Base-by-base conservation (phyloP, 2,329 filamentous ascomycete genomes). In the Gnomoniopsis sp. region DNA sequence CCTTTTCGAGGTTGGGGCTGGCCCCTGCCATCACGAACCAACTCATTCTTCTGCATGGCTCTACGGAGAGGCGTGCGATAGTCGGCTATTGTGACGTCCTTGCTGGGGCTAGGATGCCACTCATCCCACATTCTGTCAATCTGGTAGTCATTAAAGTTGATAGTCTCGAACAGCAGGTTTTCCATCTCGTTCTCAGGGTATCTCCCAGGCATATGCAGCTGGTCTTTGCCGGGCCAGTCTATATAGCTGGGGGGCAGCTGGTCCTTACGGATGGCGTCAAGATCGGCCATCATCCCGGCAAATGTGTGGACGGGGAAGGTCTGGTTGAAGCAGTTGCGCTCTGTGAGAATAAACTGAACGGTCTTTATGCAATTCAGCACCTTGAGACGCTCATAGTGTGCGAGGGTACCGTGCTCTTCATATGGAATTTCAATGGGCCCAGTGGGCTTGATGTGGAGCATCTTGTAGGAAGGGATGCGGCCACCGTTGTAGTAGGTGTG, bases 181-280 rank as follows among this genome's bases (percentile, higher is more conserved):
- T 55, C 55, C 34, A 47, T 59, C 12, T 65, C 64, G 46, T 61
- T 61, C 1, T 58, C 58, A 15, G 67, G 68, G 11, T 67, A 67
- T 34, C 60, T 61, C 6, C 70, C 71, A 0, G 66, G 68, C 21
- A 67, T 63, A 14, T 41, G 58, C 3, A 38, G 22, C 23, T 60
- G 49, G 51, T 60, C 36, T 53, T 63, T 62, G 8, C 65, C 53
- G n/a, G 60, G 60, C 60, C 60, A 60, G 7, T 63, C 61, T 23
- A 72, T 62, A 49, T 66, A 71, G 61, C 71, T 74, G 3, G 66
- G 65, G 8, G 70, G 60, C 41, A 69, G 62, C 59, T 70, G 66
- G 49, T 66, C 63, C 51, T 67, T 68, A 65, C 70, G 69, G 51
- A 71, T 57, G 44, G 71, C 70, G 55, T 74, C 70, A 57, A 67